Evolutionary conservation across 306 rosid species (phyloP).

Genomic region (Potentilla sterilis): DNA sequence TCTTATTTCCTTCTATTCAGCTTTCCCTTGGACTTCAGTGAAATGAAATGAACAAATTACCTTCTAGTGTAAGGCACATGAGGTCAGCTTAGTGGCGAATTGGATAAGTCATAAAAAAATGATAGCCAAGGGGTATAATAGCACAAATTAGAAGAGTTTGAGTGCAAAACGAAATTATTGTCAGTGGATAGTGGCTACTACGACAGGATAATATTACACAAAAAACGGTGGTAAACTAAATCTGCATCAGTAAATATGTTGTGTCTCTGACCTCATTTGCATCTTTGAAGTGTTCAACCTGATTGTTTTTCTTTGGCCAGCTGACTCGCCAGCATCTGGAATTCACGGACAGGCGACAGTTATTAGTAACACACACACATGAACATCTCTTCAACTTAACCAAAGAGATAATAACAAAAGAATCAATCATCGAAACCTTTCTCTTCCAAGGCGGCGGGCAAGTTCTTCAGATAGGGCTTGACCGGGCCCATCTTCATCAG

Average conservation of each 20-base stretch:
- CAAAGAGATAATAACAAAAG: slow-evolving; percentile 12
- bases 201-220: not conserved
- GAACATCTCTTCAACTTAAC: slow-evolving; percentile 15
- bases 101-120: not conserved
- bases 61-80: not conserved
- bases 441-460: slow-evolving; percentile 96
- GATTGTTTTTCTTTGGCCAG: slow-evolving; percentile 74
- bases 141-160: not conserved
- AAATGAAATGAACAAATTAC: not conserved
- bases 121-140: not conserved
- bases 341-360: not conserved
- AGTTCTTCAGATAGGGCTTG: slow-evolving; percentile 99
- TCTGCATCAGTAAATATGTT: not conserved
- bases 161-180: not conserved
- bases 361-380: slow-evolving; percentile 5
- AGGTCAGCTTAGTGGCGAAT: not conserved
- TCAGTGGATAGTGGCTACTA: not conserved
- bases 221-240: not conserved
- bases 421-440: slow-evolving; percentile 50
- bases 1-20: not conserved
- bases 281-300: slow-evolving; percentile 61
- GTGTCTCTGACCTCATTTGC: slow-evolving; percentile 79
- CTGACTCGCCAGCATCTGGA: slow-evolving; percentile 93
- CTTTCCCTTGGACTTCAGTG: not conserved
- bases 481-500: slow-evolving; percentile 94